Evolutionary conservation across 768 basidiomycete genomes (phyloP), one percentile per base, ranked within the genome.

Genomic region (Panus rudis): DNA sequence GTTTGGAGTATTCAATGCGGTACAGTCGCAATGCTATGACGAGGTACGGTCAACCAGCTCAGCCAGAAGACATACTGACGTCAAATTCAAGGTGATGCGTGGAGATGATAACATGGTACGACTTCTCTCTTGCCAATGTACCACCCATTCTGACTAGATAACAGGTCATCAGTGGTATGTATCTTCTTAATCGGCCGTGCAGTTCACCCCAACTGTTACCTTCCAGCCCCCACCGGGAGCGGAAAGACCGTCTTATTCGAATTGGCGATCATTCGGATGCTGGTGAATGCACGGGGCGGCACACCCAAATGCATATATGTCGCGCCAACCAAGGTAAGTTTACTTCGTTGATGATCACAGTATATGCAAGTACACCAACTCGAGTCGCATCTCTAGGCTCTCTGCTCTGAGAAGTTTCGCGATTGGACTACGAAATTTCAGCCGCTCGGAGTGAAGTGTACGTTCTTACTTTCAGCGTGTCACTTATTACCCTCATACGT

Each of bases 211-310:
- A 38, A 39, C 39, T 6, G 32, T 28, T 37, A 1, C 7, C 17
- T 21, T 39, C 10, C 56, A 91, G 93, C 94, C 2, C 96, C 96
- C 0, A 98, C 96, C 12, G 92, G 93, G 22, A 89, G 90, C 39
- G 96, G 96, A 22, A 98, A 98, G 63, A 99, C 96, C 0, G 90
- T 86, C 7, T 64, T 98, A 22, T 99, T 98, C 52, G 96, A 99
- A 58, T 67, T 99, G 12, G 79, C 87, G 2, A 86, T 97, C 42
- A 77, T 98, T 39, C 78, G 78, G 24, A 73, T 89, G 69, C 62
- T 91, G 23, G 66, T 66, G 39, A 59, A 60, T 22, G 61, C 59
- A 21, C 48, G 46, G 13, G 21, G 33, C 21, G 58, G 65, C 21
- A 48, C 59, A n/a, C 53, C 61, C 2, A 90, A 88, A 65, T 85